These are phyloP conservation scores for Trichopus zeylanicus DNA, from an alignment of 116 monocot genomes.

Conservation along the genomic window DNA sequence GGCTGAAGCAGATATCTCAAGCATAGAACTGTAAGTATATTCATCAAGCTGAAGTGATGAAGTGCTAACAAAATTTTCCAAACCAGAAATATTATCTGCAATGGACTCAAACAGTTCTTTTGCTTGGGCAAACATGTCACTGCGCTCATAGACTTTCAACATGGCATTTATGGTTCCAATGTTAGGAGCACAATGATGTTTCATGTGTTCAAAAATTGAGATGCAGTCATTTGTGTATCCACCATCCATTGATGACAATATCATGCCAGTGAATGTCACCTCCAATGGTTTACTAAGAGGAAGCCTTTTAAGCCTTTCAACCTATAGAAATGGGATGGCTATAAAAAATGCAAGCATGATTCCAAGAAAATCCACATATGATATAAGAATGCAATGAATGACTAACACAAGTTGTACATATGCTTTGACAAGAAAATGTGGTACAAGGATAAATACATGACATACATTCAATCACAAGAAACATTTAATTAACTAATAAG, in stretches of 20 bases:
- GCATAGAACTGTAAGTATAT: constrained; percentile 72
- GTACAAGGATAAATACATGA: neutral
- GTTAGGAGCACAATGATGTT: constrained; percentile 61
- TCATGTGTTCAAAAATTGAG: constrained; percentile 83
- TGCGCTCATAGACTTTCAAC: constrained; percentile 77
- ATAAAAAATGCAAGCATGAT: too few relatives aligned
- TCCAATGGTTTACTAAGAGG: constrained; percentile 77
- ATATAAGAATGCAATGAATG: too few relatives aligned
- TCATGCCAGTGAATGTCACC: constrained; percentile 95
- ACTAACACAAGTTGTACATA: too few relatives aligned
- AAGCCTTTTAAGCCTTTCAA: constrained; percentile 72
- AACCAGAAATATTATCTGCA: constrained; percentile 10
- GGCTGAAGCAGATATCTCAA: constrained; percentile 68
- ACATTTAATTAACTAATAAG: too few relatives aligned
- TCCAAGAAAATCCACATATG: too few relatives aligned
- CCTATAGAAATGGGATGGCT: constrained; percentile 39
- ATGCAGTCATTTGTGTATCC: constrained; percentile 58
- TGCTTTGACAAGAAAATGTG: too few relatives aligned
- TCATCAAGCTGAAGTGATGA: constrained; percentile 41
- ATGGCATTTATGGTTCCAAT: constrained; percentile 93
- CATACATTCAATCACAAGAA: neutral
- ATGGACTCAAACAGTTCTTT: constrained; percentile 77
- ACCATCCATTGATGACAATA: constrained; percentile 74
- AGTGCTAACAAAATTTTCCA: neutral
- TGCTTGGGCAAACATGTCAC: constrained; percentile 85